These are phyloP conservation scores for Phytophthora parvispora DNA, from an alignment of 352 stramenopile species.

Conservation along the genomic window DNA sequence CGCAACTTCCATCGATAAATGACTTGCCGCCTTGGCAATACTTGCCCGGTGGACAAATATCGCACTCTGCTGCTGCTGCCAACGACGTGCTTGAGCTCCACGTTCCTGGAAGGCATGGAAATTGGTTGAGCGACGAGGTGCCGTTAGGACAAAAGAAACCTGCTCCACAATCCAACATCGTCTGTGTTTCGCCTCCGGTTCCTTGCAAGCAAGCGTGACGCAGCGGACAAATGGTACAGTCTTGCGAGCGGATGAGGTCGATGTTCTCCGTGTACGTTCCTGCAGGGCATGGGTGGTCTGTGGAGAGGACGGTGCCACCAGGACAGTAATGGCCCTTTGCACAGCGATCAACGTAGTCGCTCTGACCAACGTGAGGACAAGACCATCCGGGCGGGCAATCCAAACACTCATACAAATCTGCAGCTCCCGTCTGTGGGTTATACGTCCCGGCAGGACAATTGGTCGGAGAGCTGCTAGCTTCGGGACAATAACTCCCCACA, in stretches of 20 bases:
- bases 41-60: conserved; percentile 82
- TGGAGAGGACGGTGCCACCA: conserved; percentile 60
- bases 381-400: conserved; percentile 79
- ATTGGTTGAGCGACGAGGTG: conserved; percentile 74
- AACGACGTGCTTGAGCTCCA: conserved; percentile 88
- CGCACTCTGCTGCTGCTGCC: conserved; percentile 71
- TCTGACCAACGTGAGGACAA: conserved; percentile 77
- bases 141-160: conserved; percentile 89
- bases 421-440: conserved; percentile 63
- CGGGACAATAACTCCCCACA: conserved; percentile 87
- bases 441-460: conserved; percentile 82
- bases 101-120: conserved; percentile 86
- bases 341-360: conserved; percentile 69
- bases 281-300: conserved; percentile 72
- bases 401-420: conserved; percentile 68
- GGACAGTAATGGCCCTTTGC: conserved; percentile 81
- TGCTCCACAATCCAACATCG: conserved; percentile 74
- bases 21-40: conserved; percentile 90
- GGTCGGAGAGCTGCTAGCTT: conserved; percentile 75
- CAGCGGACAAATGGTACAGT: conserved; percentile 85
- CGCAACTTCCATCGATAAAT: conserved; percentile 77
- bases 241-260: conserved; percentile 70
- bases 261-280: conserved; percentile 79
- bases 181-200: conserved; percentile 75
- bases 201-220: conserved; percentile 78